These are phyloP conservation scores for Paragyromitra xinjiangensis DNA, from an alignment of 495 filamentous ascomycete genomes.

Conservation along the genomic window DNA sequence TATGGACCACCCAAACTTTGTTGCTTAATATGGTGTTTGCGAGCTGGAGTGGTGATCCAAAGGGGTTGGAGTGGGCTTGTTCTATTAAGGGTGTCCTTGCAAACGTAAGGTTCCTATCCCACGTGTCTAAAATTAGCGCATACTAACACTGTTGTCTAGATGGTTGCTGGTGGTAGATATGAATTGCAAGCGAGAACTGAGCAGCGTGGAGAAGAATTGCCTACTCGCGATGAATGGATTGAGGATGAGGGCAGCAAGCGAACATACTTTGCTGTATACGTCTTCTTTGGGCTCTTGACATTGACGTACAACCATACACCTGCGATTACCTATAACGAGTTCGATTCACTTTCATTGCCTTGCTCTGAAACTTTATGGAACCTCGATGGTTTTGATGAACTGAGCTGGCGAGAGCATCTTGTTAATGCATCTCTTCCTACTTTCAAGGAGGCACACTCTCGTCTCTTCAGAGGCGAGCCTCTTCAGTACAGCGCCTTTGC, in stretches of 20 bases:
- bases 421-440: constrained; percentile 75
- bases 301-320: constrained; percentile 98
- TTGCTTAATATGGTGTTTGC: constrained; percentile 99
- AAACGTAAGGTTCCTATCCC: constrained; percentile 65
- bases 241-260: constrained; percentile 95
- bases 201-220: constrained; percentile 79
- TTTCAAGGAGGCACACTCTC: constrained; percentile 92
- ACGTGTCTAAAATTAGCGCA: background rate
- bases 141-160: constrained; percentile 61
- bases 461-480: constrained; percentile 90
- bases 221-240: constrained; percentile 90
- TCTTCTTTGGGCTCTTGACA: constrained; percentile 97
- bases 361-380: constrained; percentile 97
- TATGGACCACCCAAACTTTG: constrained; percentile 97
- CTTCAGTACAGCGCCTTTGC: constrained; percentile 96
- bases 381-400: constrained; percentile 78
- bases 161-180: constrained; percentile 97
- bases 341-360: constrained; percentile 89
- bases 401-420: constrained; percentile 80
- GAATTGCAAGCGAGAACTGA: constrained; percentile 92
- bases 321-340: constrained; percentile 96
- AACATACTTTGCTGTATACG: constrained; percentile 98
- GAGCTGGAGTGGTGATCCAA: constrained; percentile 98
- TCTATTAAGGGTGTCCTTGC: constrained; percentile 97
- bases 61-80: constrained; percentile 97